Evolutionary conservation across 2,329 filamentous ascomycete genomes (phyloP).

Genomic region (Nectriaceae sp.): DNA sequence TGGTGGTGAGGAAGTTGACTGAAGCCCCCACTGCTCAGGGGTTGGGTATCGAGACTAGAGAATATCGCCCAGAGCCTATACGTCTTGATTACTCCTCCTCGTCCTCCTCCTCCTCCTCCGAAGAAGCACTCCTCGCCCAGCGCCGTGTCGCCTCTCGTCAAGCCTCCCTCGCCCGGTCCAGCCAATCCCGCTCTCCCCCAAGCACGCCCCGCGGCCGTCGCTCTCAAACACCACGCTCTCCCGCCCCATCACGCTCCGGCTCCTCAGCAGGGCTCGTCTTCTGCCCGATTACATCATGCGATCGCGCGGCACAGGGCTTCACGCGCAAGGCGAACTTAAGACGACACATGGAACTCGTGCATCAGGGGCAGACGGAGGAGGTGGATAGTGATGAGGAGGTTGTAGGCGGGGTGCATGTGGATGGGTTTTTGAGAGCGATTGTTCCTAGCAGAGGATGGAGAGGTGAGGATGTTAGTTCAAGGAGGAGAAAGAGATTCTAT

Average conservation of each 20-base stretch:
- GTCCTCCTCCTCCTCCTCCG: slow-evolving; percentile 26
- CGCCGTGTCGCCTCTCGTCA: slow-evolving; percentile 34
- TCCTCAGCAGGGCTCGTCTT: slow-evolving; percentile 37
- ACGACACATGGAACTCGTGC: slow-evolving; percentile 41
- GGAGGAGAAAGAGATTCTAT: slow-evolving; percentile 32
- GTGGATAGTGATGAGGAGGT: slow-evolving; percentile 54
- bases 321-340: slow-evolving; percentile 36
- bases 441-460: slow-evolving; percentile 51
- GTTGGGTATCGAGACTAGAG: slow-evolving; percentile 25
- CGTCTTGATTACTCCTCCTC: slow-evolving; percentile 23
- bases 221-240: slow-evolving; percentile 26
- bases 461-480: slow-evolving; percentile 33
- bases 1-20: slow-evolving; percentile 62
- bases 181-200: slow-evolving; percentile 22
- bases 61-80: slow-evolving; percentile 34
- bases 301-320: slow-evolving; percentile 40
- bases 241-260: slow-evolving; percentile 30
- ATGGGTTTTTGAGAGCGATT: slow-evolving; percentile 66
- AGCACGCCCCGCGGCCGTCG: slow-evolving; percentile 23
- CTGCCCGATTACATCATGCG: slow-evolving; percentile 41
- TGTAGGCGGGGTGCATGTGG: slow-evolving; percentile 64
- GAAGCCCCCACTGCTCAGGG: slow-evolving; percentile 31
- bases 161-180: slow-evolving; percentile 30
- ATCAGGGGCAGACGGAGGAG: slow-evolving; percentile 38
- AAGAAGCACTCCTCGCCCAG: slow-evolving; percentile 27